Base-by-base conservation (phyloP, 2,329 filamentous ascomycete genomes). In the Colletotrichum sublineola region DNA sequence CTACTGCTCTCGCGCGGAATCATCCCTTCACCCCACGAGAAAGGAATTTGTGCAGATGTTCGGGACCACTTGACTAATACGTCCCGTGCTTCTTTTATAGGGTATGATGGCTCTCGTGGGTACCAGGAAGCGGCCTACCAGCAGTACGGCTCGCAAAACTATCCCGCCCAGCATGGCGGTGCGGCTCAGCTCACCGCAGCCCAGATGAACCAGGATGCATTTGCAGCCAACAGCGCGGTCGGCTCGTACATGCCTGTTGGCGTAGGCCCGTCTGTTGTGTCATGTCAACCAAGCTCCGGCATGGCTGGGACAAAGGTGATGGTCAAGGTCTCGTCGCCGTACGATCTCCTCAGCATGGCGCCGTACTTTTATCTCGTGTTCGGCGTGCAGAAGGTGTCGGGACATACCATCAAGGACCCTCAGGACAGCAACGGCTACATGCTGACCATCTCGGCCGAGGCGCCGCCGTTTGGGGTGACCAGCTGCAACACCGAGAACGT, bases 311-410 rank as follows among this genome's bases (percentile, higher is more conserved):
- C 92, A 29, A 91, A 91, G 77, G 84, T 97, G 12, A 87, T 89
- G 72, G 86, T 97, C 75, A 92, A 93, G 79, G 88, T 97, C 40
- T 90, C 91, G 64, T 92, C 93, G 55, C 88, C 91, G 73, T 94
- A 93, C 83, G 92, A 97, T 78, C 83, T 97, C 73, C 82, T 87
- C 74, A 79, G 82, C 69, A 88, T 91, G 81, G 87, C 86, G 42
- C 84, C 87, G 2, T 86, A 86, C 63, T 91, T 94, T 77, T 91
- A 84, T 75, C 82, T 97, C 67, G 88, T 91, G 58, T 97, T 97
- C 81, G 94, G 94, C n/a, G 87, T 88, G n/a, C 90, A 93, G 77
- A 91, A 91, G 80, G 78, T 80, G n/a, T 86, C 89, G 67, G 91
- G 91, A 70, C 87, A 91, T 68, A 86, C 95, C 33, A 87, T 89